A percentile compares a stretch with the other conserved stretches of the same genome.
Conservation (phyloP, 805 yeast genomes). For the Brettanomyces bruxellensis region DNA sequence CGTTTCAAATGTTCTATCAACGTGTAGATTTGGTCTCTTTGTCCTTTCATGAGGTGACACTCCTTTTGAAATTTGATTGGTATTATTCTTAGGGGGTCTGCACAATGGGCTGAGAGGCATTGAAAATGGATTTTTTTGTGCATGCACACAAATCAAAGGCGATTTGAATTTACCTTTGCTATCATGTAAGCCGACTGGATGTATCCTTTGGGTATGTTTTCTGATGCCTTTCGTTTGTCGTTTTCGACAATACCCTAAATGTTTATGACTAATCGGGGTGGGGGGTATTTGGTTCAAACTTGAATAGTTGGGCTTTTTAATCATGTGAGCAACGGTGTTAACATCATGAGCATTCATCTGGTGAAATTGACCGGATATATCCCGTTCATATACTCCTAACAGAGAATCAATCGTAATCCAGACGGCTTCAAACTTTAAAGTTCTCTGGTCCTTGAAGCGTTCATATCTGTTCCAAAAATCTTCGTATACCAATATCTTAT, state of each 20-base stretch:
- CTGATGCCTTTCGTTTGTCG: background rate
- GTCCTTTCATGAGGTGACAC: background rate
- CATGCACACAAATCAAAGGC: background rate
- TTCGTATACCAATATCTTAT: constrained; percentile 17
- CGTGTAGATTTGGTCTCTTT: background rate
- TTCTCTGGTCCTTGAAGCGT: constrained; percentile 27
- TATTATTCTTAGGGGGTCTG: background rate
- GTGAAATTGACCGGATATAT: constrained; percentile 19
- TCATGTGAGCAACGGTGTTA: background rate
- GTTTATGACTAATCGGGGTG: too few species aligned
- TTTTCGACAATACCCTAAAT: background rate
- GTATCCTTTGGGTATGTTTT: background rate
- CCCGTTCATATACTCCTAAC: constrained; percentile 28
- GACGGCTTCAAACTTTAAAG: constrained; percentile 17
- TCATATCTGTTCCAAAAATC: constrained; percentile 19
- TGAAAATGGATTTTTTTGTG: background rate
- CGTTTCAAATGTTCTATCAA: background rate
- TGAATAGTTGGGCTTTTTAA: background rate
- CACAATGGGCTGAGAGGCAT: background rate
- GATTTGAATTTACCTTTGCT: background rate
- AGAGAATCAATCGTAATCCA: constrained; percentile 21
- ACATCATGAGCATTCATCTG: background rate
- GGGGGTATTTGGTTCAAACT: too few species aligned
- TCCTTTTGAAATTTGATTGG: background rate
- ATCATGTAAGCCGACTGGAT: background rate